Evolutionary conservation across 352 stramenopile species (phyloP).

Genomic region (Globisporangium orthogonon): DNA sequence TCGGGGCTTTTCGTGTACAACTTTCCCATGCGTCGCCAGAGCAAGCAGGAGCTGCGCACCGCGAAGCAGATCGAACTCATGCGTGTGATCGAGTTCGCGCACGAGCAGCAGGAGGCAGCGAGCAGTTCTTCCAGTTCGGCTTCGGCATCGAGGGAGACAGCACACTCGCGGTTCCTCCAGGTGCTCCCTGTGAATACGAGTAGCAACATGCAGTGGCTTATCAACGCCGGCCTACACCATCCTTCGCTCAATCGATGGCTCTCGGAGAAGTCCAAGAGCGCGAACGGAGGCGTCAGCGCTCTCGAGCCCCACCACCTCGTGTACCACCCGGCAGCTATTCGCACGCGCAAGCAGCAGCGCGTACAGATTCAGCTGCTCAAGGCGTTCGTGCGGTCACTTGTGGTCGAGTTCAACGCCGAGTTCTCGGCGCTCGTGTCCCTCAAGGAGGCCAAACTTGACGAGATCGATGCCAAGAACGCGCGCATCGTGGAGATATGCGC

Average conservation of each 20-base stretch:
- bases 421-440: constrained; percentile 67
- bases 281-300: constrained; percentile 18
- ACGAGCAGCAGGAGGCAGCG: constrained; percentile 46
- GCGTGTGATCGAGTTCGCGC: constrained; percentile 55
- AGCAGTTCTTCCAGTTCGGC: background rate
- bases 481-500: constrained; percentile 83
- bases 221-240: constrained; percentile 40
- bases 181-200: constrained; percentile 24
- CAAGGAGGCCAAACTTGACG: constrained; percentile 80
- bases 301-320: constrained; percentile 61
- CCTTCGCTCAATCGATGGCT: constrained; percentile 30
- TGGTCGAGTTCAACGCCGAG: constrained; percentile 78
- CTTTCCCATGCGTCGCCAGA: constrained; percentile 67
- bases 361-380: constrained; percentile 84
- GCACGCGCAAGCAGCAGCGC: constrained; percentile 76
- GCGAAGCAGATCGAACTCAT: constrained; percentile 52
- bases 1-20: constrained; percentile 59
- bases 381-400: constrained; percentile 58
- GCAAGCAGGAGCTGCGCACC: constrained; percentile 36
- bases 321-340: constrained; percentile 83
- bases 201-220: constrained; percentile 49
- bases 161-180: constrained; percentile 39
- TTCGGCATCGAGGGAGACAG: constrained; percentile 7
- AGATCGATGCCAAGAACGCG: constrained; percentile 86
- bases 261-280: constrained; percentile 20